Conservation (phyloP, 139 green algal species). For the Chlorella sorokiniana region DNA sequence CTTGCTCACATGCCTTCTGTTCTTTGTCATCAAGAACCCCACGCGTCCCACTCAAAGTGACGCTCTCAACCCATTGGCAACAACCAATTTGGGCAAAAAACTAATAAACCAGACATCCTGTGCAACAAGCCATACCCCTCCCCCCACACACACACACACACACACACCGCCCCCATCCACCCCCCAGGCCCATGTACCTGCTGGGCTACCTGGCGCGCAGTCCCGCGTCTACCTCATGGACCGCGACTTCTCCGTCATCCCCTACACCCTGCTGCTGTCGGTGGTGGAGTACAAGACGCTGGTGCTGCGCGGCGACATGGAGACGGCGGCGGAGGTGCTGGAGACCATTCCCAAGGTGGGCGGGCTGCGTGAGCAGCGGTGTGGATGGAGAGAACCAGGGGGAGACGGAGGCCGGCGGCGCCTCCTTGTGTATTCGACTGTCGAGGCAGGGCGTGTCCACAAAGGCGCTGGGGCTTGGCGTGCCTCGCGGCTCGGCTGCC, state of each 20-base stretch:
- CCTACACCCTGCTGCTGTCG: slow-evolving; percentile 92
- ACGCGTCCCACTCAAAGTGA: too few relatives aligned
- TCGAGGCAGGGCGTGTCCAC: too few relatives aligned
- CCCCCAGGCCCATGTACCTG: slow-evolving; percentile 90
- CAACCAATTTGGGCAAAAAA: too few relatives aligned
- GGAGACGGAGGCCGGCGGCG: not conserved
- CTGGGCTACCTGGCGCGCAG: slow-evolving; percentile 95
- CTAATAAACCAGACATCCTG: too few relatives aligned
- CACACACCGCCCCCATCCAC: not conserved
- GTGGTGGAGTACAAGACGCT: slow-evolving; percentile 98
- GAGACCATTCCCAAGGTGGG: slow-evolving; percentile 48
- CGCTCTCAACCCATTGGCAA: too few relatives aligned
- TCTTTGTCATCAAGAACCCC: too few relatives aligned
- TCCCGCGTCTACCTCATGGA: slow-evolving; percentile 95
- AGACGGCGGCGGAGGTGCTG: slow-evolving; percentile 70
- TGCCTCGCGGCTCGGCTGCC: too few relatives aligned
- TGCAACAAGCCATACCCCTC: too few relatives aligned
- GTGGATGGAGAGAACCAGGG: not conserved
- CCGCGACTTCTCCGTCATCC: slow-evolving; percentile 76
- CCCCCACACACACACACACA: not conserved
- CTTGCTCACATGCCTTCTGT: too few relatives aligned
- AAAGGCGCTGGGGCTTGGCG: too few relatives aligned
- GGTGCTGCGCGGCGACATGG: slow-evolving; percentile 79
- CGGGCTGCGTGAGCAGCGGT: not conserved
- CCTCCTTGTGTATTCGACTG: too few relatives aligned